These are phyloP conservation scores for Debaryomycetaceae sp. DNA, from an alignment of 1,139 yeast species.

Conservation along the genomic window DNA sequence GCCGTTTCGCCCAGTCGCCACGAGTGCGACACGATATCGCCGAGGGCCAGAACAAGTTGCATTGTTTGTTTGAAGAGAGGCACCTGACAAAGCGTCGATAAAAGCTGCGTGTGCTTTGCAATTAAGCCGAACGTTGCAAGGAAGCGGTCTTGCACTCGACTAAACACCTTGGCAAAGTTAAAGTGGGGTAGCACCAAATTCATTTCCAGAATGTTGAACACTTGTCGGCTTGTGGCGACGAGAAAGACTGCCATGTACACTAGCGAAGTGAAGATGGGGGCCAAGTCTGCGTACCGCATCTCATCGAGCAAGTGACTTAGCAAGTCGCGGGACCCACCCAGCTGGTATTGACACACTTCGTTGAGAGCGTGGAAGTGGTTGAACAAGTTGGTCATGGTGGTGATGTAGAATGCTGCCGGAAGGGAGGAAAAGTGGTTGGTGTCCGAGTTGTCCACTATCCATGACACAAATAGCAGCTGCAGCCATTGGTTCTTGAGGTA, in stretches of 20 bases:
- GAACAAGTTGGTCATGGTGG: conserved; percentile 15
- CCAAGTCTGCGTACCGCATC: conserved; percentile 8
- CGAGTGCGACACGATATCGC: neutral
- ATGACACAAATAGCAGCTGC: conserved; percentile 5
- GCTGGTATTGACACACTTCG: conserved; percentile 5
- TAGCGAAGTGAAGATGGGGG: conserved; percentile 12
- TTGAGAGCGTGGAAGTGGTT: conserved; percentile 17
- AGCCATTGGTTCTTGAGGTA: conserved; percentile 19
- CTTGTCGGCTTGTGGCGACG: conserved; percentile 8
- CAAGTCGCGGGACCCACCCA: conserved; percentile 7
- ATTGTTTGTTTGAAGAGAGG: neutral
- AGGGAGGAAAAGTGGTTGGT: conserved; percentile 16
- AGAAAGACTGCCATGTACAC: conserved; percentile 17
- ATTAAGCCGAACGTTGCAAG: conserved; percentile 2
- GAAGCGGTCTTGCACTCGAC: conserved; percentile 1
- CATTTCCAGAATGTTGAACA: neutral
- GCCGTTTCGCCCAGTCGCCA: neutral
- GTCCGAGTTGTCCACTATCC: neutral
- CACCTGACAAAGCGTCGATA: neutral
- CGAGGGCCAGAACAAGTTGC: neutral
- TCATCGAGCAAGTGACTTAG: conserved; percentile 5
- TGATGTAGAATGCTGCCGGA: conserved; percentile 18
- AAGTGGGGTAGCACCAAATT: conserved; percentile 2
- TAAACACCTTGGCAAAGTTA: conserved; percentile 4
- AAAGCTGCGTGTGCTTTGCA: conserved; percentile 1